Evolutionary conservation across 78 protist genomes (phyloP).

Genomic region (Polysphondylium violaceum): DNA sequence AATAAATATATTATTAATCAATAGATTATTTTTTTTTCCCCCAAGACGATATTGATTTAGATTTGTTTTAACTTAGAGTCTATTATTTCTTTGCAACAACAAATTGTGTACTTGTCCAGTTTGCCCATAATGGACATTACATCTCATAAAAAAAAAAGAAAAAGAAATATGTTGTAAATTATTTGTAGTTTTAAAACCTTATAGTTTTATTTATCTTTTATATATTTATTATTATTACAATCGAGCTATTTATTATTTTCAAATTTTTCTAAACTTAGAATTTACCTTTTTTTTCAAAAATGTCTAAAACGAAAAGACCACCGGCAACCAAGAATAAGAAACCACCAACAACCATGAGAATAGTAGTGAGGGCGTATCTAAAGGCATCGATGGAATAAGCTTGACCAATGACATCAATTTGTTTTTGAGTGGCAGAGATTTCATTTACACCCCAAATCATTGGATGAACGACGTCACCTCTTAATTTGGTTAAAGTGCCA

Average conservation of each 20-base stretch:
- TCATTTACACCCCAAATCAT: slow-evolving; percentile 59
- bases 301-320: slow-evolving; percentile 38
- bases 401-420: slow-evolving; percentile 23
- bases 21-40: too few species aligned
- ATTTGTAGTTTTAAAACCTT: too few species aligned
- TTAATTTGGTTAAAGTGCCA: neutral
- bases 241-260: neutral
- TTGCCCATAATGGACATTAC: too few species aligned
- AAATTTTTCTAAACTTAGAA: too few species aligned
- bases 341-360: slow-evolving; percentile 67
- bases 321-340: slow-evolving; percentile 12
- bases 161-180: too few species aligned
- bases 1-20: neutral
- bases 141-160: too few species aligned
- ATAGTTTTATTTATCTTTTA: neutral
- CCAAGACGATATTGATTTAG: too few species aligned
- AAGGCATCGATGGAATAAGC: slow-evolving; percentile 44
- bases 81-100: too few species aligned
- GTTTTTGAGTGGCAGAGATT: slow-evolving; percentile 31
- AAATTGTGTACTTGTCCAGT: too few species aligned
- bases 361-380: slow-evolving; percentile 42
- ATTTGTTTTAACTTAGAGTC: too few species aligned
- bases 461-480: slow-evolving; percentile 46
- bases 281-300: slow-evolving; percentile 9
- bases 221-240: neutral